Base-by-base conservation (phyloP, 257 asterid species). In the Primulina tabacum region DNA sequence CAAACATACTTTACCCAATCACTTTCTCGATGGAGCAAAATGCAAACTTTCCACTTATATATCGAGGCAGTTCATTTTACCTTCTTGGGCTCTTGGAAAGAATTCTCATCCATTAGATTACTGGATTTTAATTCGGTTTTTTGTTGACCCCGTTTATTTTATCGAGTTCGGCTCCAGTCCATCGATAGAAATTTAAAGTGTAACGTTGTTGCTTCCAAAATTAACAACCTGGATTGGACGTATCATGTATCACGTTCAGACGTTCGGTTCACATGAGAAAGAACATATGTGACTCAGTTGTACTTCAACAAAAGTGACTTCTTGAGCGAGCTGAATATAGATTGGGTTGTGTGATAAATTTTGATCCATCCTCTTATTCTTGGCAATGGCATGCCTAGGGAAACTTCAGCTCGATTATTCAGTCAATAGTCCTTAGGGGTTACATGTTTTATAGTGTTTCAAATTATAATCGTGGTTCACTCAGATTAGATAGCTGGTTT, bases 101-200 rank as follows among this genome's bases (percentile, higher is more conserved):
- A 90, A 57, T 90, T 90, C 82, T 88, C 97, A 65, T 88, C 97
- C 92, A 71, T 90, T 58, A 76, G 71, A 64, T 82, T 80, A 59
- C 69, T 65, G 3, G 96, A 87, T 37, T 92, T 88, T 75, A 90
- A 64, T 62, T 75, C 88, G 8, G 77, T 84, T 79, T 21, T 82
- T 87, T 4, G 73, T 72, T 63, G 87, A n/a, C 9, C 88, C 90
- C 20, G 64, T n/a, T 64, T 80, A 35, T 28, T 81, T 78, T n/a
- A 85, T 4, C 0, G 88, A 64, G 82, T 76, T 78, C 60, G 47
- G 61, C 64, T 67, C 88, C 80, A 81, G 16, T 32, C 86, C 96
- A 4, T 37, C 61, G 14, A 90, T 71, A 12, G 86, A 79, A 62
- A 88, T 60, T 38, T 82, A 83, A 57, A 90, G 85, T 60, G 52